A percentile compares a stretch with the other conserved stretches of the same genome.
These are phyloP conservation scores for Laguncularia racemosa DNA, from an alignment of 345 rosid species.

Conservation along the genomic window DNA sequence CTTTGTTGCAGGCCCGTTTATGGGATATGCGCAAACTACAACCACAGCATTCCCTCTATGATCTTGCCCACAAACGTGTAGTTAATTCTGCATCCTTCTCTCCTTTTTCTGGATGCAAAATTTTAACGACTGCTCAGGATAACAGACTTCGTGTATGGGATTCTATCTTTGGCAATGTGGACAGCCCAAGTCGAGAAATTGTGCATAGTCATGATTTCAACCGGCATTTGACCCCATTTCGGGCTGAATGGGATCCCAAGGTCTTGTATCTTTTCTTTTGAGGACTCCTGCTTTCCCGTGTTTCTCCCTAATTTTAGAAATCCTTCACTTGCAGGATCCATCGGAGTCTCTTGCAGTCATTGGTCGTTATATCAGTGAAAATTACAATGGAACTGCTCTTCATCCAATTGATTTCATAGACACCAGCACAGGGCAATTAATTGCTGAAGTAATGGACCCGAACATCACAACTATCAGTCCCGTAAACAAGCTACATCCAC, in stretches of 20 bases:
- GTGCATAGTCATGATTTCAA: slow-evolving; percentile 98
- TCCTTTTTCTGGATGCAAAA: slow-evolving; percentile 75
- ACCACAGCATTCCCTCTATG: slow-evolving; percentile 47
- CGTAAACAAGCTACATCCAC: slow-evolving; percentile 88
- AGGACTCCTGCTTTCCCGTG: not conserved
- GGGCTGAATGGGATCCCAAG: slow-evolving; percentile 99
- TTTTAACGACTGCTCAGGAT: slow-evolving; percentile 87
- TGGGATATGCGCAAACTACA: slow-evolving; percentile 87
- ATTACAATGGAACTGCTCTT: slow-evolving; percentile 75
- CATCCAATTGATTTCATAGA: slow-evolving; percentile 96
- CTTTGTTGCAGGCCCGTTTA: slow-evolving; percentile 65
- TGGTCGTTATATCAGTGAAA: slow-evolving; percentile 93
- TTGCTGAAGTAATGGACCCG: slow-evolving; percentile 95
- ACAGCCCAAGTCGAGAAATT: slow-evolving; percentile 85
- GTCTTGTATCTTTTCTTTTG: slow-evolving; percentile 20
- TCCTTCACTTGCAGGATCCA: slow-evolving; percentile 50
- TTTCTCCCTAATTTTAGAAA: not conserved
- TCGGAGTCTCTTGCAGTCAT: slow-evolving; percentile 81
- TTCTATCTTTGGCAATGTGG: slow-evolving; percentile 76
- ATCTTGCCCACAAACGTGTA: slow-evolving; percentile 74
- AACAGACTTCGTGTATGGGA: slow-evolving; percentile 91
- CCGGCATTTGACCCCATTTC: slow-evolving; percentile 84
- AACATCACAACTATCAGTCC: slow-evolving; percentile 90
- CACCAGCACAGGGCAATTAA: slow-evolving; percentile 69
- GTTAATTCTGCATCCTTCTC: slow-evolving; percentile 98